Conservation (phyloP, 495 filamentous ascomycete species). For the Lichenothelia convexa region DNA sequence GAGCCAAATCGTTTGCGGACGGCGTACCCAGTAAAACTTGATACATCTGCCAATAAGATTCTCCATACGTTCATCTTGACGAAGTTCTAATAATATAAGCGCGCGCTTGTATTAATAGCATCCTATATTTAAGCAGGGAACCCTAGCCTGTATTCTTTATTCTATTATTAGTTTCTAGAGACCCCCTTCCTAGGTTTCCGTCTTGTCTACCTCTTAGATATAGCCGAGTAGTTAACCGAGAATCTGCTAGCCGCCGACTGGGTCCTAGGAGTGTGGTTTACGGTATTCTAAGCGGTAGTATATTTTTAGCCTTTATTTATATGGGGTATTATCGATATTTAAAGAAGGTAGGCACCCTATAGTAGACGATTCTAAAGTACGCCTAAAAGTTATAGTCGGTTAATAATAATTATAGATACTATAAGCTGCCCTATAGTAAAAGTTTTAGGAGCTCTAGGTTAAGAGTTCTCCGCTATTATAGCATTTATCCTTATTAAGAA, state of each 20-base stretch:
- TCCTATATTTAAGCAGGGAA: background rate
- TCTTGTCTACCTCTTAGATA: background rate
- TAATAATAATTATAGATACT: background rate
- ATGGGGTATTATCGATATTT: background rate
- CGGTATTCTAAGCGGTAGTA: no score
- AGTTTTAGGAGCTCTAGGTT: background rate
- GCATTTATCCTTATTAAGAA: no score
- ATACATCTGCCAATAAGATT: no score
- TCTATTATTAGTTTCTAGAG: no score
- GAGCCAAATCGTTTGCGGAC: no score
- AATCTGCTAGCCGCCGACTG: background rate
- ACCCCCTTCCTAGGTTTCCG: background rate
- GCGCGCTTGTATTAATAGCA: no score
- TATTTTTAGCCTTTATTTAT: no score
- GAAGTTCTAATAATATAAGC: no score
- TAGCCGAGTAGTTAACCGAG: background rate
- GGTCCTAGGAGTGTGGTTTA: background rate
- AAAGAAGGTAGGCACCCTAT: background rate
- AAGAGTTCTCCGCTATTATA: background rate
- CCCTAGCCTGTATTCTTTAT: background rate
- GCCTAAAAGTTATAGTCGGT: background rate
- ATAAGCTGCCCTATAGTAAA: background rate
- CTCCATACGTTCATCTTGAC: no score
- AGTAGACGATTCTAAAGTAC: background rate
- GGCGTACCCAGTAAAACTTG: no score